A percentile compares a stretch with the other conserved stretches of the same genome.
Conservation (phyloP, 805 yeast genomes). For the Priceomyces melissophilus region DNA sequence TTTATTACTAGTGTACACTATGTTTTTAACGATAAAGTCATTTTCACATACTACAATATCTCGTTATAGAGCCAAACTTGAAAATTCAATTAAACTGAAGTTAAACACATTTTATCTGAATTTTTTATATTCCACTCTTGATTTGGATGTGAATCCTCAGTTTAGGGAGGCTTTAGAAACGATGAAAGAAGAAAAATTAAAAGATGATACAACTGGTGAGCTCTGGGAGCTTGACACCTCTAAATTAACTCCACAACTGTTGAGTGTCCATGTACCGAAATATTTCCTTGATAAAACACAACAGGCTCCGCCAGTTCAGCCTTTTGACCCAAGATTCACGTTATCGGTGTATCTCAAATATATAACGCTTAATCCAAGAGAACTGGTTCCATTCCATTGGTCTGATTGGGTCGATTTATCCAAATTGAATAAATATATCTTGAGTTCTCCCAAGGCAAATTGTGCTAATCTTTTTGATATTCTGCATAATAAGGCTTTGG, state of each 20-base stretch:
- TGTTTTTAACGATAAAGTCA: constrained; percentile 5
- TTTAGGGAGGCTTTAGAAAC: constrained; percentile 10
- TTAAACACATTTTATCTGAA: constrained; percentile 16
- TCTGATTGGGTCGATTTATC: constrained; percentile 56
- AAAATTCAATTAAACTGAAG: constrained; percentile 14
- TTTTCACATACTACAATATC: constrained; percentile 7
- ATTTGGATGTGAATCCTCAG: constrained; percentile 12
- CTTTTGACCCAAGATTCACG: constrained; percentile 56
- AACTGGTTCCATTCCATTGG: constrained; percentile 48
- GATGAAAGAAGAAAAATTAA: constrained; percentile 11
- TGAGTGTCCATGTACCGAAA: constrained; percentile 15
- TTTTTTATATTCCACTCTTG: constrained; percentile 14
- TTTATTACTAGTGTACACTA: constrained; percentile 9
- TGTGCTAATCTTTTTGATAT: constrained; percentile 18
- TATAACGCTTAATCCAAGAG: constrained; percentile 16
- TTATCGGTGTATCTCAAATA: constrained; percentile 45
- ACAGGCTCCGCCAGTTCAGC: constrained; percentile 18
- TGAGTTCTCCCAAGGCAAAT: constrained; percentile 9
- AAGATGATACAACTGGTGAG: constrained; percentile 13
- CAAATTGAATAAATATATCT: constrained; percentile 29
- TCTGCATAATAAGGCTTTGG: constrained; percentile 7
- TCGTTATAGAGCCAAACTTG: constrained; percentile 12
- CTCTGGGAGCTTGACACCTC: constrained; percentile 21
- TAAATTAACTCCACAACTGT: constrained; percentile 8
- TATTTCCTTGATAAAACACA: constrained; percentile 7